Evolutionary conservation across 1,284 basidiomycete species (phyloP).

Genomic region (Hemileia vastatrix): DNA sequence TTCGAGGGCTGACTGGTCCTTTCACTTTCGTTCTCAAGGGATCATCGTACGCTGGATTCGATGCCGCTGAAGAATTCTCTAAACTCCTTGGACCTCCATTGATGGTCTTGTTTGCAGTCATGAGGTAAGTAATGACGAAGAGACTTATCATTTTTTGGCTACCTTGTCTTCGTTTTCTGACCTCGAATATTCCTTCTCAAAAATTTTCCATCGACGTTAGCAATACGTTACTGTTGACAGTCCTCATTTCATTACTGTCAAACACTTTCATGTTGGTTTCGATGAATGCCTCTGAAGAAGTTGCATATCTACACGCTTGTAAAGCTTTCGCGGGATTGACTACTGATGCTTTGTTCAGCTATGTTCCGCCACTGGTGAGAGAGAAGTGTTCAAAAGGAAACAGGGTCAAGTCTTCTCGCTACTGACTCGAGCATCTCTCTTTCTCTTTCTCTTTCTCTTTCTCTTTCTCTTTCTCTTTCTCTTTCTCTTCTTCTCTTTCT

Average conservation of each 20-base stretch:
- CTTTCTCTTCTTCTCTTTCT: not conserved
- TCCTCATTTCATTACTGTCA: conserved; percentile 63
- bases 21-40: not conserved
- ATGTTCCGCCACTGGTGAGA: conserved; percentile 84
- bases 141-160: conserved; percentile 7
- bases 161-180: conserved; percentile 1
- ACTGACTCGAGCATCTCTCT: no score
- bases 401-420: no score
- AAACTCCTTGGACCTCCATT: conserved; percentile 71
- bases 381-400: no score
- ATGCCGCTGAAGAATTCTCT: no score
- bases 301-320: conserved; percentile 39
- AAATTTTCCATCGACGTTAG: conserved; percentile 71
- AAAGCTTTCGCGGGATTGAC: conserved; percentile 54
- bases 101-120: conserved; percentile 57
- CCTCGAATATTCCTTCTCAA: no score
- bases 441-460: conserved; percentile 17
- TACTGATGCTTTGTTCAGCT: conserved; percentile 80
- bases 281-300: conserved; percentile 82
- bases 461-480: not conserved
- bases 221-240: conserved; percentile 70
- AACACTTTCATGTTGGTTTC: conserved; percentile 87
- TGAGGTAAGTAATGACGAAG: conserved; percentile 2
- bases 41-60: conserved; percentile 29
- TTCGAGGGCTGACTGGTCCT: not conserved